Percentiles rank a stretch among this genome's conserved stretches.
Conservation (phyloP, 768 basidiomycete genomes). For the Naematelia aurantialba region DNA sequence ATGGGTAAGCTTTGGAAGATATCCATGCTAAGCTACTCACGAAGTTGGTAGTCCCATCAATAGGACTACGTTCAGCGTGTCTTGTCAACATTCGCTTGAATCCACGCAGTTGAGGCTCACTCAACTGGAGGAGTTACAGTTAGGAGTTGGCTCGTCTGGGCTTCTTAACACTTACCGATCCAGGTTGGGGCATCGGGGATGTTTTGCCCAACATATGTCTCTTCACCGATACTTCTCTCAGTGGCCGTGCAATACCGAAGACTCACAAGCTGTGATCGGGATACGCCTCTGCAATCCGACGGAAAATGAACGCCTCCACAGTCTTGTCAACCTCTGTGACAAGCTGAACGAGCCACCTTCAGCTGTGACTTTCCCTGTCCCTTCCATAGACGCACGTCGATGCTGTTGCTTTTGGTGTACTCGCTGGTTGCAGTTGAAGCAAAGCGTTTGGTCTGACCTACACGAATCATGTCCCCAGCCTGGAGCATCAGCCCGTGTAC, state of each 20-base stretch:
- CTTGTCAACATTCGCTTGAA: too few relatives aligned
- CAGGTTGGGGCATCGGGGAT: conserved; percentile 83
- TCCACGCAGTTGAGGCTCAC: too few relatives aligned
- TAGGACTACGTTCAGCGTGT: conserved; percentile 1
- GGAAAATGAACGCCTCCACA: conserved; percentile 77
- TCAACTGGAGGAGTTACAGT: too few relatives aligned
- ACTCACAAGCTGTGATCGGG: conserved; percentile 57
- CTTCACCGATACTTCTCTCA: conserved; percentile 60
- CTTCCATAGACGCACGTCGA: conserved; percentile 56
- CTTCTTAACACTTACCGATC: conserved; percentile 14
- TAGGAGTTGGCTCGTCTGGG: too few relatives aligned
- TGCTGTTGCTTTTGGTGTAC: conserved; percentile 85
- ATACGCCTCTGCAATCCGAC: conserved; percentile 62
- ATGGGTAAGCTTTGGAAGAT: background rate
- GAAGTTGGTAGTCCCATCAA: background rate
- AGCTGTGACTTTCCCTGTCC: background rate
- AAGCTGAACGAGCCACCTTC: conserved; percentile 52
- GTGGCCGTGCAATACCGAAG: background rate
- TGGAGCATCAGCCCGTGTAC: conserved; percentile 23
- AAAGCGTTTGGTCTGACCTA: conserved; percentile 62
- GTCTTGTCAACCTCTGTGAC: conserved; percentile 91
- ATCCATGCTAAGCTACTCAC: background rate
- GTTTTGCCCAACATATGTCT: conserved; percentile 62
- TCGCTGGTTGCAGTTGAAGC: conserved; percentile 55
- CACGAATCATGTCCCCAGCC: conserved; percentile 52